phyloP scores from a whole-genome alignment of 1,284 basidiomycete species.

The Ceratobasidium sp. region DNA sequence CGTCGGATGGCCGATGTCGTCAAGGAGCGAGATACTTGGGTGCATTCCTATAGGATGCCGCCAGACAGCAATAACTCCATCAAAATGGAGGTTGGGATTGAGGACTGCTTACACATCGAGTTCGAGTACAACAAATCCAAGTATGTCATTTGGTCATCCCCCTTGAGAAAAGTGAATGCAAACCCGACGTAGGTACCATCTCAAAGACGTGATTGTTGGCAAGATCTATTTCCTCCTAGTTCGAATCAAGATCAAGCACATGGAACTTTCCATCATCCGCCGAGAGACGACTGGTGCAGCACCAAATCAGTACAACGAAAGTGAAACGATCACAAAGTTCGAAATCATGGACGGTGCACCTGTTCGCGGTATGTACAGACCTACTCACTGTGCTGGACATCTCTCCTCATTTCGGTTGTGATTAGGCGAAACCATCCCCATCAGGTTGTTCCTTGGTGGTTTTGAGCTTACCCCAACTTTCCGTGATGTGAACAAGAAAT shows the following conservation, averaged over 20 bases:
- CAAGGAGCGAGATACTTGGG: slow-evolving; percentile 96
- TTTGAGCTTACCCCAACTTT: slow-evolving; percentile 99
- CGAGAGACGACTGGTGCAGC: slow-evolving; percentile 95
- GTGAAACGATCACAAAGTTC: slow-evolving; percentile 98
- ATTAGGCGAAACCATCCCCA: slow-evolving; percentile 95
- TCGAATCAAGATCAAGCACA: slow-evolving; percentile 99
- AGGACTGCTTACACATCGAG: slow-evolving; percentile 98
- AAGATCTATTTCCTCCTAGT: slow-evolving; percentile 99
- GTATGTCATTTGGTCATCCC: slow-evolving; percentile 56
- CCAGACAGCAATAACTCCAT: slow-evolving; percentile 97
- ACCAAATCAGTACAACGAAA: slow-evolving; percentile 99
- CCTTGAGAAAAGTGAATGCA: neutral
- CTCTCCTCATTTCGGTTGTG: slow-evolving; percentile 1
- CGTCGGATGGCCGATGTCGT: slow-evolving; percentile 90
- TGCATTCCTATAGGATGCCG: slow-evolving; percentile 98
- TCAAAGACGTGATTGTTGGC: slow-evolving; percentile 99
- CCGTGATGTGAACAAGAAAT: slow-evolving; percentile 99
- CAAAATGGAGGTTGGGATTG: slow-evolving; percentile 99
- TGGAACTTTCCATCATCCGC: slow-evolving; percentile 98
- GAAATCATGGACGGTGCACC: slow-evolving; percentile 99
- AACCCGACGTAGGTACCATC: slow-evolving; percentile 75
- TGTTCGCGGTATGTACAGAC: slow-evolving; percentile 70
- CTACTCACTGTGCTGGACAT: neutral
- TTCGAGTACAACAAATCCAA: slow-evolving; percentile 99
- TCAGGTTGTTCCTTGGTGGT: slow-evolving; percentile 95